Base-by-base conservation (phyloP, 352 stramenopile genomes). In the Pythium apleroticum region DNA sequence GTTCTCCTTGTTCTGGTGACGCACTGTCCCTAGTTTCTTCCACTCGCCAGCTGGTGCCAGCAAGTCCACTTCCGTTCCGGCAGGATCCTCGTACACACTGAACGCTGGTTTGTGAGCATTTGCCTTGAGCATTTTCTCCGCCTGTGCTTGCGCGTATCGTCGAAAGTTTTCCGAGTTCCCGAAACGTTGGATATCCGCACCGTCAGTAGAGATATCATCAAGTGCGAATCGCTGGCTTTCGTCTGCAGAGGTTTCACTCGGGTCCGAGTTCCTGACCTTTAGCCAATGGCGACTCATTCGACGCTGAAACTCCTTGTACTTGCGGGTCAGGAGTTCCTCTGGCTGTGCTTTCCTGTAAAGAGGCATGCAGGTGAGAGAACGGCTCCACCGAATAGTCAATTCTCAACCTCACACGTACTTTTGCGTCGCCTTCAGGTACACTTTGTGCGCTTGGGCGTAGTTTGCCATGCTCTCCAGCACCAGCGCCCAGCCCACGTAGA, bases 401-500 rank as follows among this genome's bases (percentile, higher is more conserved):
- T 22, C 1, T 1, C 19, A 14, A 11, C 35, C 28, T 17, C 9
- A 19, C 20, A 77, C 85, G 67, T 86, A 96, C 87, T 91, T 93
- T 70, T 93, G 80, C 31, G 78, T 89, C 14, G 85, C 87, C 71
- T 93, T 93, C 63, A 91, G 68, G 69, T 91, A 96, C 43, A 96
- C 87, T 53, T 92, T 93, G 70, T 96, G 77, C 7, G 87, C 87
- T 71, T 94, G 80, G 12, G 86, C 77, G 54, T 93, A 93, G 70
- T 90, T 93, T 15, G 70, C 84, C 64, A 86, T 77, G 48, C 78
- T 93, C 69, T 96, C 87, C 6, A 91, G 66, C 22, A 94, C 83
- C 67, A 88, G 89, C 19, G 87, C 85, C 87, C 87, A 96, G 48
- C 83, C 87, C 11, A 94, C 87, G 72, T 94, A 96, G 62, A 94